A percentile compares a stretch with the other conserved stretches of the same genome.
Conservation (phyloP, 192 early-diverging fungal species). For the Coemansia sp. region DNA sequence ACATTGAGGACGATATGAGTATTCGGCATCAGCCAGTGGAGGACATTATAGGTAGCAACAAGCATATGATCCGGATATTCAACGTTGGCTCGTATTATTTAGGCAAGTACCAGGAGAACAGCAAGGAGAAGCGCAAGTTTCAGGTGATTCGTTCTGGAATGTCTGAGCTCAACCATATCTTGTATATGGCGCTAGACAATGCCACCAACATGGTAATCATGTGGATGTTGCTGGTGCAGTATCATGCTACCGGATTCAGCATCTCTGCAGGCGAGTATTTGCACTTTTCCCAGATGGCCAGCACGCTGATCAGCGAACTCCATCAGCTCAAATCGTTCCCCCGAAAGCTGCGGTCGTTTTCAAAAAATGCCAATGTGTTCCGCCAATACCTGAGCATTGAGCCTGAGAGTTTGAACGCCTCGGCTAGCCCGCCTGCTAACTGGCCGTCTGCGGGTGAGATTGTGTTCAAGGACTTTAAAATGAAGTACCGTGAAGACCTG, state of each 20-base stretch:
- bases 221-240: constrained; percentile 27
- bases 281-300: constrained; percentile 13
- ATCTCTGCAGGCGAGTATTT: constrained; percentile 33
- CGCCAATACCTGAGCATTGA: constrained; percentile 33
- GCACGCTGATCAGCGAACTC: constrained; percentile 12
- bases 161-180: constrained; percentile 56
- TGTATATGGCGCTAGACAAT: constrained; percentile 52
- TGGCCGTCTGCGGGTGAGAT: constrained; percentile 69
- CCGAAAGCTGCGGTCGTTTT: constrained; percentile 11
- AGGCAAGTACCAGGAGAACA: constrained; percentile 43
- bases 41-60: constrained; percentile 50
- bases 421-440: constrained; percentile 53
- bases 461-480: constrained; percentile 56
- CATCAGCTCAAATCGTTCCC: constrained; percentile 12
- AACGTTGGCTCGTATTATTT: constrained; percentile 55
- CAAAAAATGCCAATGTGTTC: constrained; percentile 19
- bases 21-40: background rate
- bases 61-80: constrained; percentile 67
- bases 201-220: constrained; percentile 38
- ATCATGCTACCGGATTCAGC: constrained; percentile 9
- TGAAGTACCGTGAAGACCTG: constrained; percentile 61
- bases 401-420: constrained; percentile 34
- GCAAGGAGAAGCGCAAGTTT: constrained; percentile 60
- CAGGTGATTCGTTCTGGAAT: constrained; percentile 58
- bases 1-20: background rate